Evolutionary conservation across 2,329 filamentous ascomycete genomes (phyloP).

Genomic region (Trichophaea hybrida): DNA sequence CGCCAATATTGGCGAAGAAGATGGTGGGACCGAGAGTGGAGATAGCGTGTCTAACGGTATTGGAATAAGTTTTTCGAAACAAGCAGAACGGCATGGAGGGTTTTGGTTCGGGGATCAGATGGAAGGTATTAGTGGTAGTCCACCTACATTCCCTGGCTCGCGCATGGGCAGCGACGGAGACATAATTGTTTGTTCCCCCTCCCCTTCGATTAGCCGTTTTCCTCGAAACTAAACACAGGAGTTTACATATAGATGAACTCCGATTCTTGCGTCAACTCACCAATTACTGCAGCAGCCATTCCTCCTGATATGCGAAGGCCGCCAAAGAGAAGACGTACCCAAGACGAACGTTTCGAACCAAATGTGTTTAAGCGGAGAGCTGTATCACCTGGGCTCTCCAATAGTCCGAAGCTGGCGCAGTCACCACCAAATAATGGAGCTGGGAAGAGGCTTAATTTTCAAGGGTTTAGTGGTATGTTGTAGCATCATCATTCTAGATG

Average conservation of each 20-base stretch:
- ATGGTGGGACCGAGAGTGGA: slow-evolving; percentile 17
- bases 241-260: slow-evolving; percentile 18
- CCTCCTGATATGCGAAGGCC: slow-evolving; percentile 18
- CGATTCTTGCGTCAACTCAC: slow-evolving; percentile 16
- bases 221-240: not conserved
- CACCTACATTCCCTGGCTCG: slow-evolving; percentile 16
- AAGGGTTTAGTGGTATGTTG: slow-evolving; percentile 18
- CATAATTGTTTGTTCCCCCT: slow-evolving; percentile 13
- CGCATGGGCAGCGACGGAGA: slow-evolving; percentile 18
- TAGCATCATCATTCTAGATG: not conserved
- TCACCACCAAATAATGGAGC: slow-evolving; percentile 17
- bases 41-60: slow-evolving; percentile 9
- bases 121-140: slow-evolving; percentile 20
- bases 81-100: slow-evolving; percentile 20
- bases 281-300: slow-evolving; percentile 10
- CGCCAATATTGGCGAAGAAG: slow-evolving; percentile 17
- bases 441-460: slow-evolving; percentile 19
- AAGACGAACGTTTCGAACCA: slow-evolving; percentile 24
- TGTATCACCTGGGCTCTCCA: slow-evolving; percentile 26
- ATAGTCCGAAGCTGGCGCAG: slow-evolving; percentile 25
- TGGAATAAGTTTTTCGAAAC: slow-evolving; percentile 20
- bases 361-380: slow-evolving; percentile 26
- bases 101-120: slow-evolving; percentile 24
- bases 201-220: not conserved
- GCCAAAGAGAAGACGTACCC: slow-evolving; percentile 16